These are phyloP conservation scores for Misopates orontium DNA, from an alignment of 257 asterid genomes.

Conservation along the genomic window DNA sequence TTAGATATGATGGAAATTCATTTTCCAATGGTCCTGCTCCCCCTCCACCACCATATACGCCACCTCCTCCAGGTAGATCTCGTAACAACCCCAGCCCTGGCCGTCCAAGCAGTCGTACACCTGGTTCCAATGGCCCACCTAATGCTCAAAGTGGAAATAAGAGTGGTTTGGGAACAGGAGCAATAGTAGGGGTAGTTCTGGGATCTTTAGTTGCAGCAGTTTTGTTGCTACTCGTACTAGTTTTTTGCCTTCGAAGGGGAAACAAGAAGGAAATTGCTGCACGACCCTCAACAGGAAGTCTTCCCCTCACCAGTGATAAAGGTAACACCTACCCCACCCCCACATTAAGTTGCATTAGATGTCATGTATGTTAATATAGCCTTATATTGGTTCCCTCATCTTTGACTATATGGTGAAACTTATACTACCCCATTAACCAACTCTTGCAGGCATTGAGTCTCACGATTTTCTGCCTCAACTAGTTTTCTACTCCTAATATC, in stretches of 20 bases:
- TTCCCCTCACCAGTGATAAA: slow-evolving; percentile 51
- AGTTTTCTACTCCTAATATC: slow-evolving; percentile 4
- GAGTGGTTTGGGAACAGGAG: slow-evolving; percentile 64
- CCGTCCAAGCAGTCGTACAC: slow-evolving; percentile 51
- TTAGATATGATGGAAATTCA: slow-evolving; percentile 77
- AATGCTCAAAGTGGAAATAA: slow-evolving; percentile 43
- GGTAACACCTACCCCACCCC: slow-evolving; percentile 36
- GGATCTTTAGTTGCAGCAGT: slow-evolving; percentile 62
- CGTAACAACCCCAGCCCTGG: slow-evolving; percentile 37
- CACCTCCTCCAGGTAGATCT: slow-evolving; percentile 87
- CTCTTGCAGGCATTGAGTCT: slow-evolving; percentile 12
- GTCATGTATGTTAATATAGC: no score
- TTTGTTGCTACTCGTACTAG: slow-evolving; percentile 54
- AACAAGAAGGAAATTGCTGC: slow-evolving; percentile 73
- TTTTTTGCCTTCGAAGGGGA: slow-evolving; percentile 61
- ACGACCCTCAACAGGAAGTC: slow-evolving; percentile 66
- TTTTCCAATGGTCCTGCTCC: slow-evolving; percentile 91
- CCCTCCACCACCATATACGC: slow-evolving; percentile 81
- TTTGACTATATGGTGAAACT: slow-evolving; percentile 3
- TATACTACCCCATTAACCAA: slow-evolving; percentile 10
- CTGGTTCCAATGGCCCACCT: slow-evolving; percentile 43
- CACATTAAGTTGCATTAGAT: slow-evolving; percentile 4
- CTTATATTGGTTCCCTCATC: slow-evolving; percentile 4
- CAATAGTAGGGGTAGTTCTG: slow-evolving; percentile 74
- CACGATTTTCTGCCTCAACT: slow-evolving; percentile 23